Percentiles rank a stretch among this genome's conserved stretches.
Evolutionary conservation across 805 yeast species (phyloP).

Genomic region (Sugiyamaella floridensis): DNA sequence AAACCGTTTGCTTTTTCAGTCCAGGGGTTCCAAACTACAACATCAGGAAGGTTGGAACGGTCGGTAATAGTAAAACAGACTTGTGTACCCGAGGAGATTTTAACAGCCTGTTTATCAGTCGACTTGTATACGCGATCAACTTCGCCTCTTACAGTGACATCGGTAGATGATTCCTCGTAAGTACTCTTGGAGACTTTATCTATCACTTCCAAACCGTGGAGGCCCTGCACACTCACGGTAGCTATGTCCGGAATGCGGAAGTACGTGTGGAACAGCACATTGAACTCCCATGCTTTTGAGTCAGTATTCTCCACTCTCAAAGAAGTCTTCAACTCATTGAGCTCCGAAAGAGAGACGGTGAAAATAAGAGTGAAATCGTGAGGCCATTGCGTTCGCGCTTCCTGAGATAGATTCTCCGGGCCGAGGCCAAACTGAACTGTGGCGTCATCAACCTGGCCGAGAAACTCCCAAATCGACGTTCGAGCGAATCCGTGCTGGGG

Average conservation of each 20-base stretch:
- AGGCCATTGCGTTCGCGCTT: conserved; percentile 52
- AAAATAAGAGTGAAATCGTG: conserved; percentile 73
- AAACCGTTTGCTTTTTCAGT: conserved; percentile 68
- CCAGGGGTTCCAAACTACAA: conserved; percentile 99
- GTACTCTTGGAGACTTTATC: conserved; percentile 67
- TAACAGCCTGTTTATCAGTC: conserved; percentile 46
- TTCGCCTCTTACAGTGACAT: conserved; percentile 42
- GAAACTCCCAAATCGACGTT: conserved; percentile 83
- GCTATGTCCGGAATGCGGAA: conserved; percentile 68
- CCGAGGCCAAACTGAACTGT: conserved; percentile 87
- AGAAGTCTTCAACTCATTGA: conserved; percentile 47
- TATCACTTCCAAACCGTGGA: conserved; percentile 61
- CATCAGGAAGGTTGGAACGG: conserved; percentile 54
- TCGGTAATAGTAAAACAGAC: conserved; percentile 57
- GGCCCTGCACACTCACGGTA: conserved; percentile 68
- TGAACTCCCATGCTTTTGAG: conserved; percentile 63
- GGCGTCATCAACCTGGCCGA: conserved; percentile 77
- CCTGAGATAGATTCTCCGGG: conserved; percentile 70
- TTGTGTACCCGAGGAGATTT: conserved; percentile 63
- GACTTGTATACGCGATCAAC: conserved; percentile 76
- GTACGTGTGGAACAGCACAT: conserved; percentile 94
- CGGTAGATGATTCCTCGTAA: conserved; percentile 25
- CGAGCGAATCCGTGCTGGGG: conserved; percentile 98
- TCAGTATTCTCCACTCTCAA: conserved; percentile 75
- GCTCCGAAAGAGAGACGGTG: conserved; percentile 55